Percentiles rank a stretch among this genome's conserved stretches.
Evolutionary conservation across 2,329 filamentous ascomycete species (phyloP).

Genomic region (Botrytis elliptica): DNA sequence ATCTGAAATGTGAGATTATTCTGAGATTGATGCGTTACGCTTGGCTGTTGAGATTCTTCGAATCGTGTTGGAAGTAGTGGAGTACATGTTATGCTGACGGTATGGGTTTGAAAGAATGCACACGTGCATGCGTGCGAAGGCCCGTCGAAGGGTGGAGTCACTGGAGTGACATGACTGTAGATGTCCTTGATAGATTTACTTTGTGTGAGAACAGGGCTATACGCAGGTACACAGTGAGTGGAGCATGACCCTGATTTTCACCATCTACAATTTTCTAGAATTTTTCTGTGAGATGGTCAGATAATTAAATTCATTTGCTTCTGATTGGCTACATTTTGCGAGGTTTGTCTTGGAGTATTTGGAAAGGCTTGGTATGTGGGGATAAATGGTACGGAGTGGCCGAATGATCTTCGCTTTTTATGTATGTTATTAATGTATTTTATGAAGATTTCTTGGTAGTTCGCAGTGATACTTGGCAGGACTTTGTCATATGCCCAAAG

Average conservation of each 20-base stretch:
- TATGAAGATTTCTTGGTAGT: background rate
- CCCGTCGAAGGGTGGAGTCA: slow-evolving; percentile 6
- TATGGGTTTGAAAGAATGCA: background rate
- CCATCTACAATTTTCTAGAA: slow-evolving; percentile 9
- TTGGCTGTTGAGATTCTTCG: background rate
- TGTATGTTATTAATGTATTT: background rate
- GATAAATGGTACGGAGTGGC: slow-evolving; percentile 6
- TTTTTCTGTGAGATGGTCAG: background rate
- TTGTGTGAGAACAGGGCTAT: background rate
- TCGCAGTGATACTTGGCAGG: background rate
- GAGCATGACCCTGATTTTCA: slow-evolving; percentile 10
- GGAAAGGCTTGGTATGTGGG: background rate
- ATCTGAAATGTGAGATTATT: background rate
- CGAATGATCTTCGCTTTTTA: background rate
- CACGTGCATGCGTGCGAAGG: background rate
- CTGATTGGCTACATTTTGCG: background rate
- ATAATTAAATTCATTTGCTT: background rate
- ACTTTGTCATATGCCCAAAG: background rate
- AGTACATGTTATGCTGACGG: background rate
- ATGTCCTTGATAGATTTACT: background rate
- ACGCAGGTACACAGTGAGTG: slow-evolving; percentile 15
- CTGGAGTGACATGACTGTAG: slow-evolving; percentile 5
- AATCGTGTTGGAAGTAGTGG: background rate
- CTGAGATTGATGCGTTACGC: background rate
- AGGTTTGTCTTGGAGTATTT: background rate